Evolutionary conservation across 1,284 basidiomycete genomes (phyloP), one percentile per base, ranked within the genome.

Genomic region (Meira nashicola): DNA sequence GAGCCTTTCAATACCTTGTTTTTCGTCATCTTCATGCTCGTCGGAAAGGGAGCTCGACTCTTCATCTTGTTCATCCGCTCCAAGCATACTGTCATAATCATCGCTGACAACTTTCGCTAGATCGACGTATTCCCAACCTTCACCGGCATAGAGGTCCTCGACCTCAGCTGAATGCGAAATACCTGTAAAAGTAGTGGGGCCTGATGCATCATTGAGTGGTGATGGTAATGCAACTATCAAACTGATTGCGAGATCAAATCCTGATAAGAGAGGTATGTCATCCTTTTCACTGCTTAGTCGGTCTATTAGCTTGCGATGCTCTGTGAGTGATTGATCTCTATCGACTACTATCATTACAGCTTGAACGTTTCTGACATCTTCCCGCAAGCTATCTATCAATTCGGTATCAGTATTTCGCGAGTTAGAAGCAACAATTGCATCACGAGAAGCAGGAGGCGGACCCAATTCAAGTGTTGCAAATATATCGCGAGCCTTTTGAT

Each of bases 91-190:
- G 17, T 65, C 58, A 12, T 60, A 61, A 23, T 60, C 57, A 19
- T 39, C 25, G 14, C 33, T n/a, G 15, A 33, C 44, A 51, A 46
- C 44, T 15, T 43, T 21, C 19, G 19, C 38, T 11, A 65, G 57
- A 52, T 65, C 63, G 51, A 73, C 62, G 56, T 64, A 73, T 28
- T 73, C 71, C 71, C 71, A 73, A 4, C 71, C 71, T 15, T 57
- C 49, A 23, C 68, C 64, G 8, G 70, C 64, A 33, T 72, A 73
- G 39, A 73, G 62, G 8, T 64, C 63, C 3, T 58, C 56, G 1
- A 73, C 62, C 1, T 57, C 39, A 19, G 70, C 70, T 9, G 39
- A 14, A 41, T 12, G 14, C n/a, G n/a, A 33, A 8, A 33, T 33
- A 33, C 28, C 21, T 38, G 55, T 21, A 19, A 54, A 25, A 8